Base-by-base conservation (phyloP, 2,329 filamentous ascomycete genomes). In the Thielaviopsis ethacetica region DNA sequence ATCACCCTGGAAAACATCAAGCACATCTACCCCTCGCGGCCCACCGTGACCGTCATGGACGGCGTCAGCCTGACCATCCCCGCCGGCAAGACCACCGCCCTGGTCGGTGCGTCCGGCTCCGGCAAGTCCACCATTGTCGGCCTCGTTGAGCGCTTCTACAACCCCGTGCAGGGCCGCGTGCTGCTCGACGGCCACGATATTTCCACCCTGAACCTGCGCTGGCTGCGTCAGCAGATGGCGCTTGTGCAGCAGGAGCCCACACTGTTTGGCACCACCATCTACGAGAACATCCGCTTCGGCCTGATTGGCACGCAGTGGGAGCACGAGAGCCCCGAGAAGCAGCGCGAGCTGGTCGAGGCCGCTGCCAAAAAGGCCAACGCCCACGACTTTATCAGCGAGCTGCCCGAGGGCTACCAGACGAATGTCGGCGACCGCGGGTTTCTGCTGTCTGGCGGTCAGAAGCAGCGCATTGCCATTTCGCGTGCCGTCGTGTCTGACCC, bases 351-450 rank as follows among this genome's bases (percentile, higher is more conserved):
- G 19, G 81, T 97, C 47, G 77, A 86, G 55, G 80, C 88, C 50
- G 93, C 93, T 17, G 88, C 93, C 9, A 87, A 83, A 70, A 94
- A 87, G 77, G 87, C 93, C 15, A 96, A 97, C 65, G 91, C 91
- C 0, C 91, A 97, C 68, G 90, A 95, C 63, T 98, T 98, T 68
- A 85, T 98, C 64, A 80, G 75, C 5, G 72, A 78, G 13, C 78
- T 97, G 1, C 90, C 93, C 0, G 86, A 97, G 64, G 86, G 87
- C 1, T 97, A 97, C 66, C 81, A 95, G 64, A 97, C 93, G 0
- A 84, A 94, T 64, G 91, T 97, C n/a, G 93, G 93, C 59, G 90
- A 97, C 70, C 85, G 91, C 63, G 93, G 93, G 10, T 95, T 95
- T 68, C 73, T 96, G 57, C 77, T 98, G 9, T 95, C 88, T 59